Conservation (phyloP, 768 basidiomycete genomes). For the Lactarius trivialis region DNA sequence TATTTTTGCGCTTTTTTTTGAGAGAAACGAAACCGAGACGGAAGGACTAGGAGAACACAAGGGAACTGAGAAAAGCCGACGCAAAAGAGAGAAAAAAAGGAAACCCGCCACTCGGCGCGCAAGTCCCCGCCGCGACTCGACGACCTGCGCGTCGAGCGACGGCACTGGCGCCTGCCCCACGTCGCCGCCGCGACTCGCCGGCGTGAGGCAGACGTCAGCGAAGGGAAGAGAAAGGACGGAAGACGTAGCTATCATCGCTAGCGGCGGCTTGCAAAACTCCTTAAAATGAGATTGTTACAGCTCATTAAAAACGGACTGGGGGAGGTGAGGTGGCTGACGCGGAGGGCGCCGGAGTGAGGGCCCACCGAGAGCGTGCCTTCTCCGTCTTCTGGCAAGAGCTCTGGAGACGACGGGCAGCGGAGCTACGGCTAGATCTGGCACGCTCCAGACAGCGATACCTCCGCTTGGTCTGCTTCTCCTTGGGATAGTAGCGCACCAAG, state of each 20-base stretch:
- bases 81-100: not conserved
- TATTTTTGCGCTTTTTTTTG: not conserved
- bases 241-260: constrained; percentile 5
- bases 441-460: not conserved
- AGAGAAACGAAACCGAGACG: not conserved
- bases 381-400: not conserved
- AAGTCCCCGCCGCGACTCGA: constrained; percentile 15
- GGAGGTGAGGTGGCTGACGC: not conserved
- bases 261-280: not conserved
- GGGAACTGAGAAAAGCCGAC: not conserved
- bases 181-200: constrained; percentile 15
- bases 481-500: constrained; percentile 3
- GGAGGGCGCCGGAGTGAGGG: not conserved
- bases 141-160: constrained; percentile 3
- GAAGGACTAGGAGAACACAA: not conserved
- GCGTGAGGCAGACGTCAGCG: constrained; percentile 9
- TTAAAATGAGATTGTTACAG: not conserved
- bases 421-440: not conserved
- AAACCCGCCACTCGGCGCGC: not conserved
- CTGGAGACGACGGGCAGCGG: not conserved
- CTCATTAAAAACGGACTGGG: not conserved
- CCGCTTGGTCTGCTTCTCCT: not conserved
- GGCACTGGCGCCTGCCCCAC: constrained; percentile 9
- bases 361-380: not conserved
- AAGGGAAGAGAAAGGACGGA: not conserved